Evolutionary conservation across 2,329 filamentous ascomycete species (phyloP), one percentile per base, ranked within the genome.

Genomic region (Bisporella sp.): DNA sequence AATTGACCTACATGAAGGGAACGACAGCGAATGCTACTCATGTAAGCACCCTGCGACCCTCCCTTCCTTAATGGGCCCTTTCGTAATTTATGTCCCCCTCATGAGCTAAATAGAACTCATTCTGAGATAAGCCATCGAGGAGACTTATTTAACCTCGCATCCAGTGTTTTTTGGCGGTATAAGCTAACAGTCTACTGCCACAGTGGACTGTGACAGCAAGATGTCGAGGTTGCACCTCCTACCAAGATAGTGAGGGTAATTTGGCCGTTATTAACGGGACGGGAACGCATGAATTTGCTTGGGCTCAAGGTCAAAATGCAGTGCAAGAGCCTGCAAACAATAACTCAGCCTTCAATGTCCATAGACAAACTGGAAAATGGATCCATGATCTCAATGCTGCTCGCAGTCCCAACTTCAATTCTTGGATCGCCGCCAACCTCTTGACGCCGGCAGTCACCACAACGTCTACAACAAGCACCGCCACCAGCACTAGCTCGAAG

Each of bases 341-440:
- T n/a, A 31, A 39, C n/a, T 55, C 56, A 28, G 45, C 44, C 13
- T 58, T 58, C 46, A 48, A 47, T 35, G 49, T 54, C 12, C 56
- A 58, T 40, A 31, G 44, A 11, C 33, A 46, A 11, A 50, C 50
- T 41, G 56, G 50, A 5, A 58, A 54, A 48, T 58, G 54, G 54
- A 47, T 28, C 28, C 54, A 56, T 46, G 56, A 58, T 44, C 48
- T 58, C 47, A 57, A 55, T 39, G 54, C 56, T 43, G 56, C 56
- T 8, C 42, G 56, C 45, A 56, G 47, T 35, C 48, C 54, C 5
- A 55, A 51, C 21, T 58, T 58, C 46, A 31, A 50, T 13, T 13
- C 54, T 5, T 58, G 46, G 51, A 51, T 58, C 35, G 41, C 47
- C 7, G 51, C 21, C 31, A 58, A 58, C 50, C 21, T 51, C 9